These are phyloP conservation scores for Magnusiomyces tetraspermus DNA, from an alignment of 1,139 yeast genomes.

Conservation along the genomic window DNA sequence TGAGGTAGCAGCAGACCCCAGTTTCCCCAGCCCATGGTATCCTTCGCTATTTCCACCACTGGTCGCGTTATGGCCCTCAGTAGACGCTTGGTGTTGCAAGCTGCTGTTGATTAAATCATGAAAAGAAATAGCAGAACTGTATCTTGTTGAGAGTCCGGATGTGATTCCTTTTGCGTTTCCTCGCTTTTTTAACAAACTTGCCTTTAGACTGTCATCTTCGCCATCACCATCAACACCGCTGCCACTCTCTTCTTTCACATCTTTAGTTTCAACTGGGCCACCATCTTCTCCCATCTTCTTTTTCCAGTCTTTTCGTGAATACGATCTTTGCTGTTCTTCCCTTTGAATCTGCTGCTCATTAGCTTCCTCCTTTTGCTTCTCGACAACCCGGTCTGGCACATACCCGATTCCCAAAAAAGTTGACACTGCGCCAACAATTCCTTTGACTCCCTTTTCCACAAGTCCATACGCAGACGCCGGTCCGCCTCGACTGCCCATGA, in stretches of 20 bases:
- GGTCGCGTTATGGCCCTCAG: neutral
- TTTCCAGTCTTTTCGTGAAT: neutral
- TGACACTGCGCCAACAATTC: constrained; percentile 22
- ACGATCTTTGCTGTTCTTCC: neutral
- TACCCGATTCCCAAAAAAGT: constrained; percentile 28
- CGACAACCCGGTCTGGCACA: constrained; percentile 16
- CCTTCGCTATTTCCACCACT: neutral
- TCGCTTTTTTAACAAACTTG: too few species aligned
- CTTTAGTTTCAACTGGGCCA: neutral
- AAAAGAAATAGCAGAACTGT: constrained; percentile 1
- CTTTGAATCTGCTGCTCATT: neutral
- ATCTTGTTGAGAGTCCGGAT: constrained; percentile 6
- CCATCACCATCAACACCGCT: neutral
- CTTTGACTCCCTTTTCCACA: constrained; percentile 18
- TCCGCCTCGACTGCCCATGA: neutral
- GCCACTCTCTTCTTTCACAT: neutral
- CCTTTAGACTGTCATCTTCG: neutral
- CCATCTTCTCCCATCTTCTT: neutral
- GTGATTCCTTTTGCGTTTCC: neutral
- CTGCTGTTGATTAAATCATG: constrained; percentile 2
- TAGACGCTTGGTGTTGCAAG: neutral
- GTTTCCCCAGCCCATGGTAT: constrained; percentile 1
- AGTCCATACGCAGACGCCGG: constrained; percentile 13
- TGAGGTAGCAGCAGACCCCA: constrained; percentile 6
- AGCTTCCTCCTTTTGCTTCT: neutral